Evolutionary conservation across 768 basidiomycete species (phyloP).

Genomic region (Arthromyces matolae): DNA sequence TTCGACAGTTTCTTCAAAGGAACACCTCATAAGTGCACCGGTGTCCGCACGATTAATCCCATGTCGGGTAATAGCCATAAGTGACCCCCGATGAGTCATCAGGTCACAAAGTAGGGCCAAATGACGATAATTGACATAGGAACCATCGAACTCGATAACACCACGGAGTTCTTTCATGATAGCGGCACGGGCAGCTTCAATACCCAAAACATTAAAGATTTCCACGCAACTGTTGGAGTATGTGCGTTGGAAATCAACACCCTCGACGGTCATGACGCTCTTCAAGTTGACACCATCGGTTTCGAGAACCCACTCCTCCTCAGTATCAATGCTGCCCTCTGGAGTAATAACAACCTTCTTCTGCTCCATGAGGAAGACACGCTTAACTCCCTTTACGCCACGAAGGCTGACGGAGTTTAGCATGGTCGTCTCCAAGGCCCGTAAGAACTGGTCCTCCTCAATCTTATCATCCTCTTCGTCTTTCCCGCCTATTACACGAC

Average conservation of each 20-base stretch:
- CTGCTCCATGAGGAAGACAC: conserved; percentile 91
- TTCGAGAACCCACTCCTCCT: conserved; percentile 95
- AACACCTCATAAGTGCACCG: conserved; percentile 97
- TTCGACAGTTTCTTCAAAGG: conserved; percentile 99
- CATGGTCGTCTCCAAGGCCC: conserved; percentile 95
- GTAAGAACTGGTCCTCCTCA: conserved; percentile 95
- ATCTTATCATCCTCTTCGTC: conserved; percentile 83
- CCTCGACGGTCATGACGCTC: conserved; percentile 92
- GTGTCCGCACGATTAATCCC: conserved; percentile 99
- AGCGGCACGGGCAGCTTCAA: conserved; percentile 93
- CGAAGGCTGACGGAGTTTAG: conserved; percentile 92
- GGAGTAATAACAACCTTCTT: conserved; percentile 65
- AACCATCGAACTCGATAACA: conserved; percentile 99
- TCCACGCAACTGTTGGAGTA: conserved; percentile 98
- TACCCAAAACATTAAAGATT: conserved; percentile 90
- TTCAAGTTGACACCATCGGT: conserved; percentile 96
- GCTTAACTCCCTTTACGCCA: conserved; percentile 85
- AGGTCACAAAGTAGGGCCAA: conserved; percentile 94
- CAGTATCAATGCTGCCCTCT: conserved; percentile 64
- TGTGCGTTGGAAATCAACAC: conserved; percentile 89
- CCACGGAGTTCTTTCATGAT: conserved; percentile 91
- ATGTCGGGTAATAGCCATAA: conserved; percentile 99
- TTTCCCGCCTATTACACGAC: conserved; percentile 81
- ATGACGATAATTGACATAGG: conserved; percentile 98
- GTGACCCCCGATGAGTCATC: conserved; percentile 92